Percentiles rank a stretch among this genome's conserved stretches.
phyloP scores from a whole-genome alignment of 2,329 filamentous ascomycete genomes.

The Trichoderma koningiopsis region DNA sequence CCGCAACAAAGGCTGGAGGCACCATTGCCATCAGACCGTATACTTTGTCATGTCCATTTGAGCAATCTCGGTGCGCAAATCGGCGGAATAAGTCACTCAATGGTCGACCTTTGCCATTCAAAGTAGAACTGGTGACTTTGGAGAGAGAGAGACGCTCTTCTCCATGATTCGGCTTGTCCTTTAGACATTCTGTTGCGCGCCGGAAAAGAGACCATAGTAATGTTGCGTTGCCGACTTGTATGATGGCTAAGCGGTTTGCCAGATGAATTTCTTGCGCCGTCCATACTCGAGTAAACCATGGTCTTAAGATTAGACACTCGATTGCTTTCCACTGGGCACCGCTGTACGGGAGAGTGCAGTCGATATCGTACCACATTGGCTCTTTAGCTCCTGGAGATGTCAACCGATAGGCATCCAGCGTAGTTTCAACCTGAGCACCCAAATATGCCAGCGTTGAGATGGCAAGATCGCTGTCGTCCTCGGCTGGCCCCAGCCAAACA shows the following conservation, averaged over 20 bases:
- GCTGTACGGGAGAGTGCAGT: background rate
- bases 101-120: background rate
- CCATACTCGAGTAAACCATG: background rate
- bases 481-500: conserved; percentile 3
- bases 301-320: background rate
- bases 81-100: background rate
- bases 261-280: background rate
- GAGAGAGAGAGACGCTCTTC: background rate
- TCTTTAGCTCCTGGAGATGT: background rate
- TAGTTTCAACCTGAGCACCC: background rate
- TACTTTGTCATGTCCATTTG: background rate
- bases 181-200: background rate
- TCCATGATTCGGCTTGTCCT: background rate
- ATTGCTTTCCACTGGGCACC: background rate
- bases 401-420: background rate
- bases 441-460: background rate
- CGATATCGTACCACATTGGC: background rate
- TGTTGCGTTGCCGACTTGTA: background rate
- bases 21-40: background rate
- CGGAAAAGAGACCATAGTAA: background rate
- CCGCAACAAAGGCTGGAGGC: background rate
- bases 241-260: background rate
- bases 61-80: background rate
- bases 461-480: background rate
- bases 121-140: background rate